Conservation (phyloP, 2,329 filamentous ascomycete genomes). For the Fusarium mangiferae region DNA sequence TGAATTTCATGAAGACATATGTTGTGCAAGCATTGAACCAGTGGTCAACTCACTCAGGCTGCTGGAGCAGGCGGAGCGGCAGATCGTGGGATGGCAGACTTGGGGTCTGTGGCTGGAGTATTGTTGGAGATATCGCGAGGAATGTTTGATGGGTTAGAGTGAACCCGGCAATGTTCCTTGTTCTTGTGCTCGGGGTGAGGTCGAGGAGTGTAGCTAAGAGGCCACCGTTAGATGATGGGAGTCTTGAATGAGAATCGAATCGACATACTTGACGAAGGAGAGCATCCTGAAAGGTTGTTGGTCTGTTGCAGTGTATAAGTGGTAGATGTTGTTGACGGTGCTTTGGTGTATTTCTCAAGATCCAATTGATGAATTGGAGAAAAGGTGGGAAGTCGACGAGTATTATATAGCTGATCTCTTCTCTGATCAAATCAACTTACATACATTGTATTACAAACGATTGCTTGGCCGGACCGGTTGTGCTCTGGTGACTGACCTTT, state of each 20-base stretch:
- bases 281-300: slow-evolving; percentile 24
- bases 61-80: slow-evolving; percentile 9
- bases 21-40: neutral
- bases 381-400: neutral
- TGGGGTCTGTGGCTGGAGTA: slow-evolving; percentile 14
- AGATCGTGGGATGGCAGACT: slow-evolving; percentile 22
- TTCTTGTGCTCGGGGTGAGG: slow-evolving; percentile 39
- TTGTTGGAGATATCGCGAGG: slow-evolving; percentile 23
- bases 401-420: slow-evolving; percentile 22
- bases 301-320: neutral
- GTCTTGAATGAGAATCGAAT: neutral
- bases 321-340: neutral
- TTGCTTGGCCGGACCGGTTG: slow-evolving; percentile 26
- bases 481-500: slow-evolving; percentile 18
- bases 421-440: slow-evolving; percentile 2
- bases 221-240: neutral
- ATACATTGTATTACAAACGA: slow-evolving; percentile 9
- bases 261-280: slow-evolving; percentile 35
- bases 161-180: slow-evolving; percentile 36
- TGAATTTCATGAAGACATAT: neutral
- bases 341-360: neutral
- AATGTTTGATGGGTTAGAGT: slow-evolving; percentile 24
- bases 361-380: neutral
- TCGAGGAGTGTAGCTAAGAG: slow-evolving; percentile 35
- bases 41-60: neutral